These are phyloP conservation scores for Lasiodiplodia citricola DNA, from an alignment of 2,329 filamentous ascomycete genomes.

Conservation along the genomic window DNA sequence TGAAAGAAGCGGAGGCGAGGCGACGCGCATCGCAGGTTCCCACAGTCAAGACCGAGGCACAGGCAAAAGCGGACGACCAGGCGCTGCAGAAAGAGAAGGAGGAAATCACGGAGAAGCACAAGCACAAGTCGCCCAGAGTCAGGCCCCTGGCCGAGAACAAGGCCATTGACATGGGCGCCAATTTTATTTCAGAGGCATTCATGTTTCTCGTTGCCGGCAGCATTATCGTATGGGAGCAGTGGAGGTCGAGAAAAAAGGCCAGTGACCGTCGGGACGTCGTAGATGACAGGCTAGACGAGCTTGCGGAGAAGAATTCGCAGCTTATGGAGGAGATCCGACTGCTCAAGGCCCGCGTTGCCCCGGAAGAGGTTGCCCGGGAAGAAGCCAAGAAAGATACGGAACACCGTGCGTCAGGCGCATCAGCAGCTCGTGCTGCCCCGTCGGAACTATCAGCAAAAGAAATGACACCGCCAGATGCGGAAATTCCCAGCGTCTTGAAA, in stretches of 20 bases:
- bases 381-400: neutral
- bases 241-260: constrained; percentile 66
- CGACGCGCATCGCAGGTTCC: constrained; percentile 53
- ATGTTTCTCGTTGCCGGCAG: constrained; percentile 68
- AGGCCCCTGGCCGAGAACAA: constrained; percentile 69
- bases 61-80: constrained; percentile 62
- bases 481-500: neutral
- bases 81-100: constrained; percentile 55
- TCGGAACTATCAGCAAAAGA: neutral
- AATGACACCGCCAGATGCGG: neutral
- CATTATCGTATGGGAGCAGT: constrained; percentile 67
- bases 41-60: constrained; percentile 67
- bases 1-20: constrained; percentile 59
- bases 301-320: constrained; percentile 55
- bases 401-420: neutral
- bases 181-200: constrained; percentile 71
- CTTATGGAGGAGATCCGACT: constrained; percentile 48
- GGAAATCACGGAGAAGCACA: constrained; percentile 51
- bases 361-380: neutral
- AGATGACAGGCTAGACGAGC: constrained; percentile 61
- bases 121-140: constrained; percentile 51
- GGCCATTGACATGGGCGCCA: constrained; percentile 71
- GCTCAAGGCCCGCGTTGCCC: constrained; percentile 38
- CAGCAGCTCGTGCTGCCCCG: neutral
- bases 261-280: constrained; percentile 65